Conservation (phyloP, 805 yeast genomes). For the Maudiozyma barnettii region DNA sequence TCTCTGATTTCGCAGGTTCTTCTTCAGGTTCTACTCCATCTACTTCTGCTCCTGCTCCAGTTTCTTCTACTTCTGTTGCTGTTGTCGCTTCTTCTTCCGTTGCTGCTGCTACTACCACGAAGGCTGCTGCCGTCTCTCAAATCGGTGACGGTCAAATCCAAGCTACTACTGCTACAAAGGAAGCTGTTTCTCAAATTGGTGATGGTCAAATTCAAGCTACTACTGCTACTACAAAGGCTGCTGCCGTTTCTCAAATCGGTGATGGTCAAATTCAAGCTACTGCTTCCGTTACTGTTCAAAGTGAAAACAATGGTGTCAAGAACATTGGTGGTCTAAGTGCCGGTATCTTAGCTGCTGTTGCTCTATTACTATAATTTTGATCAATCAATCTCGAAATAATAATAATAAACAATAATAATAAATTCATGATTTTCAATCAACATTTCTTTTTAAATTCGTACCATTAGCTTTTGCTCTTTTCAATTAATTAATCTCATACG, state of each 20-base stretch:
- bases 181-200: slow-evolving; percentile 29
- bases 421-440: too few species aligned
- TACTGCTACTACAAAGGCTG: slow-evolving; percentile 16
- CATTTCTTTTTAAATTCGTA: too few species aligned
- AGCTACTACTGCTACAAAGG: slow-evolving; percentile 21
- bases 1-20: slow-evolving; percentile 13
- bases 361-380: slow-evolving; percentile 18
- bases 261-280: slow-evolving; percentile 38
- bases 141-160: slow-evolving; percentile 38
- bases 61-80: slow-evolving; percentile 1
- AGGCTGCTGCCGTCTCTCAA: slow-evolving; percentile 28
- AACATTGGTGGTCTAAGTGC: slow-evolving; percentile 17
- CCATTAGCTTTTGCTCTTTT: too few species aligned
- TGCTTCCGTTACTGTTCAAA: slow-evolving; percentile 9
- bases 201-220: slow-evolving; percentile 38
- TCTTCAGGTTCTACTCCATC: slow-evolving; percentile 4
- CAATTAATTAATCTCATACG: too few species aligned
- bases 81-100: background rate
- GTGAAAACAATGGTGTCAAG: slow-evolving; percentile 19
- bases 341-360: slow-evolving; percentile 13
- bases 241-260: slow-evolving; percentile 14
- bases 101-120: slow-evolving; percentile 17
- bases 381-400: background rate
- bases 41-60: slow-evolving; percentile 1
- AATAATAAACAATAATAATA: background rate